Conservation (phyloP, 768 basidiomycete genomes). For the Termitomyces sp. region DNA sequence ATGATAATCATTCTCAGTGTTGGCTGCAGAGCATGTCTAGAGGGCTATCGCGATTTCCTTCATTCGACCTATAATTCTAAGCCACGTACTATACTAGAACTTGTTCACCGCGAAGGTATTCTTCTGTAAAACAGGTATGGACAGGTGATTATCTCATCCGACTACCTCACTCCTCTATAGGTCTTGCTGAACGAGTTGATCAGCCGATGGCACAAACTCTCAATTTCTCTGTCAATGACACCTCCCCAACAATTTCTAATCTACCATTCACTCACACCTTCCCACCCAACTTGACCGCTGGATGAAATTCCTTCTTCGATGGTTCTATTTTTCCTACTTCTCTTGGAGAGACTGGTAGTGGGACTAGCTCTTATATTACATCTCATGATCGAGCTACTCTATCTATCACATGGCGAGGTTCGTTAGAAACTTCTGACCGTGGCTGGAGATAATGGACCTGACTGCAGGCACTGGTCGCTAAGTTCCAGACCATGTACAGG, state of each 20-base stretch:
- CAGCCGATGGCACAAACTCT: slow-evolving; percentile 16
- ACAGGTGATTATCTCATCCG: no score
- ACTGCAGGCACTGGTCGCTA: slow-evolving; percentile 61
- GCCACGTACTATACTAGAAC: not conserved
- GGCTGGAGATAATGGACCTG: not conserved
- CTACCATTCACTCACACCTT: slow-evolving; percentile 57
- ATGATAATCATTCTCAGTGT: slow-evolving; percentile 7
- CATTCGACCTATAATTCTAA: not conserved
- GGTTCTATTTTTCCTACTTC: slow-evolving; percentile 43
- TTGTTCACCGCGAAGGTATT: not conserved
- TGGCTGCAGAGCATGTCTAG: slow-evolving; percentile 1
- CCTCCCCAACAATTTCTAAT: slow-evolving; percentile 63
- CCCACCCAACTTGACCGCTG: slow-evolving; percentile 43
- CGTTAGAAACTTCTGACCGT: slow-evolving; percentile 15
- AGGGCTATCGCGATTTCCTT: not conserved
- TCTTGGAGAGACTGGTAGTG: slow-evolving; percentile 44
- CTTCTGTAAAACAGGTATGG: not conserved
- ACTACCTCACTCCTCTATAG: not conserved
- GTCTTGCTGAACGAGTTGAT: slow-evolving; percentile 2
- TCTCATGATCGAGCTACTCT: slow-evolving; percentile 54
- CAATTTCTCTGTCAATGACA: slow-evolving; percentile 49
- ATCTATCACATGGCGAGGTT: slow-evolving; percentile 61
- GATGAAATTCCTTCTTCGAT: slow-evolving; percentile 69
- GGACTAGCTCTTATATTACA: slow-evolving; percentile 63
- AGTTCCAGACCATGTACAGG: slow-evolving; percentile 48